A percentile compares a stretch with the other conserved stretches of the same genome.
These are phyloP conservation scores for Paecilomyces formosus DNA, from an alignment of 2,329 filamentous ascomycete species.

Conservation along the genomic window DNA sequence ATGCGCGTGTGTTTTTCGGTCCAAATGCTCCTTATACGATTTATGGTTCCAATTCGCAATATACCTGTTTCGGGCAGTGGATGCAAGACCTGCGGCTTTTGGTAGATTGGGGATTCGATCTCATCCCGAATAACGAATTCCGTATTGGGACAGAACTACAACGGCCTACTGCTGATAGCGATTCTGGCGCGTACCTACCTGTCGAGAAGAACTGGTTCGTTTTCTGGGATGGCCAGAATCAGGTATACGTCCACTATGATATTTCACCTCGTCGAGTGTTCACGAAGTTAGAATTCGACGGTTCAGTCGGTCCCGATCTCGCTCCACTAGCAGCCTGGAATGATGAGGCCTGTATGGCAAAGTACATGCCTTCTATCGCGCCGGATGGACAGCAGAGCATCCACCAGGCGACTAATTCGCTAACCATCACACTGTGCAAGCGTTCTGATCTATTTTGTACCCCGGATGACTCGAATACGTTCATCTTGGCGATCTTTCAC, in stretches of 20 bases:
- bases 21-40: conserved; percentile 44
- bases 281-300: conserved; percentile 38
- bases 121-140: conserved; percentile 28
- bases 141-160: conserved; percentile 43
- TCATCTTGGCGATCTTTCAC: conserved; percentile 49
- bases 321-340: conserved; percentile 25
- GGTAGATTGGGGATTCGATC: conserved; percentile 32
- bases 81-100: conserved; percentile 48
- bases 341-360: conserved; percentile 42
- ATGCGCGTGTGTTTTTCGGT: conserved; percentile 52
- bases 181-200: conserved; percentile 25
- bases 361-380: conserved; percentile 37
- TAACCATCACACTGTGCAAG: conserved; percentile 49
- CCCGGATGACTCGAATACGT: conserved; percentile 43
- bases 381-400: conserved; percentile 37
- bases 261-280: conserved; percentile 45
- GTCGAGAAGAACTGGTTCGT: conserved; percentile 59
- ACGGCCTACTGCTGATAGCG: conserved; percentile 26
- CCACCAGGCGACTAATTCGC: conserved; percentile 55
- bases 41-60: conserved; percentile 49
- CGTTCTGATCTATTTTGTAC: conserved; percentile 40
- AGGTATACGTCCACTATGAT: conserved; percentile 49
- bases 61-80: conserved; percentile 53
- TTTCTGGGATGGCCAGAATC: conserved; percentile 48
- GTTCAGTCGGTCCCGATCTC: conserved; percentile 42